Conservation (phyloP, 805 yeast genomes). For the Metschnikowia chrysomelidarum region DNA sequence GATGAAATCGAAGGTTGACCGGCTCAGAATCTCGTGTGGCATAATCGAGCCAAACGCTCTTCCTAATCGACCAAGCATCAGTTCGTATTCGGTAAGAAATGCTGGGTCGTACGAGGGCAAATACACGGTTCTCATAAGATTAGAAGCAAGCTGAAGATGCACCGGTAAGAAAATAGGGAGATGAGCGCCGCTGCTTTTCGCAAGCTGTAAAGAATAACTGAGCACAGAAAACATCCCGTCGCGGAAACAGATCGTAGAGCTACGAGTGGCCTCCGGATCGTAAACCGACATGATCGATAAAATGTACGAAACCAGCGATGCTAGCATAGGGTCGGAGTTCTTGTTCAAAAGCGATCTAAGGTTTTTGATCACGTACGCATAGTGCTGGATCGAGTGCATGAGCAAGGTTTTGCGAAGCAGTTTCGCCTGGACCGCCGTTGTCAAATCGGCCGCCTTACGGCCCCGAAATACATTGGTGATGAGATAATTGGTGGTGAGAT, state of each 20-base stretch:
- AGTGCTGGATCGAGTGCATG: constrained; percentile 34
- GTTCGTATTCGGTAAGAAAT: constrained; percentile 29
- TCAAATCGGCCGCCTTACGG: constrained; percentile 5
- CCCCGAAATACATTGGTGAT: constrained; percentile 29
- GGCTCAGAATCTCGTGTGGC: constrained; percentile 6
- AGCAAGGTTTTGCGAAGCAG: constrained; percentile 26
- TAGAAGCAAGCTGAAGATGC: constrained; percentile 35
- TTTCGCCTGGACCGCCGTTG: constrained; percentile 14
- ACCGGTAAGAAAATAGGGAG: constrained; percentile 25
- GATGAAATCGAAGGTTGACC: constrained; percentile 18
- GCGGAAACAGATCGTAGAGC: constrained; percentile 37
- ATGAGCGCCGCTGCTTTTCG: constrained; percentile 11
- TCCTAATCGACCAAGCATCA: constrained; percentile 27
- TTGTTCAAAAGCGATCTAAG: constrained; percentile 28
- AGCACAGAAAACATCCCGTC: constrained; percentile 41
- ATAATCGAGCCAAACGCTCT: constrained; percentile 5
- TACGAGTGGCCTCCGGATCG: constrained; percentile 41
- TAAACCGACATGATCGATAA: constrained; percentile 40
- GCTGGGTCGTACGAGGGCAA: constrained; percentile 35
- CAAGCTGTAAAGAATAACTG: constrained; percentile 22
- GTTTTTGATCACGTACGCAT: constrained; percentile 36
- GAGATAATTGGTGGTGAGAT: constrained; percentile 39
- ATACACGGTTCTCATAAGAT: constrained; percentile 33
- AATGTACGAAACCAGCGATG: constrained; percentile 36
- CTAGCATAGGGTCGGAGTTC: constrained; percentile 29